A percentile compares a stretch with the other conserved stretches of the same genome.
These are phyloP conservation scores for Tubosaeta sp. DNA, from an alignment of 768 basidiomycete species.

Conservation along the genomic window DNA sequence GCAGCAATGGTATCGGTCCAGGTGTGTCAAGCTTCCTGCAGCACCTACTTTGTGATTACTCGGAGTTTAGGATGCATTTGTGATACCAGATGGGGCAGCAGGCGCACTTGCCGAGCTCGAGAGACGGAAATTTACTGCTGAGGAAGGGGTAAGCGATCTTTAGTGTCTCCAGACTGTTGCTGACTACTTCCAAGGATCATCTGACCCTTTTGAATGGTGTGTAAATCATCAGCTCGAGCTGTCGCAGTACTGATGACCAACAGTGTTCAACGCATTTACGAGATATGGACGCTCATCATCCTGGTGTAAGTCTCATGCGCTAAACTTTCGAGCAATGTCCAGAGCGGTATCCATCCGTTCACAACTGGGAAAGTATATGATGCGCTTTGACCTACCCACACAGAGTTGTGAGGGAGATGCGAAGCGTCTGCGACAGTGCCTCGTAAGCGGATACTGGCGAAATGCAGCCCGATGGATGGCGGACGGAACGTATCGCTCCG, in stretches of 20 bases:
- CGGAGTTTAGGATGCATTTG: constrained; percentile 70
- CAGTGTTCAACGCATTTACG: constrained; percentile 92
- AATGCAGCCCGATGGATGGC: constrained; percentile 89
- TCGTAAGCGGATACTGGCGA: constrained; percentile 91
- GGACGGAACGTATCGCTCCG: constrained; percentile 90
- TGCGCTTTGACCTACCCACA: constrained; percentile 75
- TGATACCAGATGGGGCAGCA: constrained; percentile 80
- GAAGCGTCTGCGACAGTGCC: constrained; percentile 75
- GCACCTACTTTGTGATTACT: background rate
- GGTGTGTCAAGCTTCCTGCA: constrained; percentile 34
- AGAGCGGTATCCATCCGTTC: constrained; percentile 90
- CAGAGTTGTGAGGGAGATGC: constrained; percentile 90
- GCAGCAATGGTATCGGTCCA: constrained; percentile 94
- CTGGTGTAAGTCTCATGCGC: constrained; percentile 90
- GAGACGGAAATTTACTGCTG: constrained; percentile 92
- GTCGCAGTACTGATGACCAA: constrained; percentile 1
- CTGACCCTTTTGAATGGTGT: constrained; percentile 88
- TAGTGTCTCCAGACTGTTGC: background rate
- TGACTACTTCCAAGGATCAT: constrained; percentile 64
- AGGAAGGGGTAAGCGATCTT: constrained; percentile 76
- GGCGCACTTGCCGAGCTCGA: constrained; percentile 90
- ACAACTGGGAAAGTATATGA: constrained; percentile 95
- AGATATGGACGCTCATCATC: constrained; percentile 77
- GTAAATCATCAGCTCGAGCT: background rate
- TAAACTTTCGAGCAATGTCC: constrained; percentile 93